phyloP scores from a whole-genome alignment of 768 basidiomycete species.

The Pleurotus tuoliensis region DNA sequence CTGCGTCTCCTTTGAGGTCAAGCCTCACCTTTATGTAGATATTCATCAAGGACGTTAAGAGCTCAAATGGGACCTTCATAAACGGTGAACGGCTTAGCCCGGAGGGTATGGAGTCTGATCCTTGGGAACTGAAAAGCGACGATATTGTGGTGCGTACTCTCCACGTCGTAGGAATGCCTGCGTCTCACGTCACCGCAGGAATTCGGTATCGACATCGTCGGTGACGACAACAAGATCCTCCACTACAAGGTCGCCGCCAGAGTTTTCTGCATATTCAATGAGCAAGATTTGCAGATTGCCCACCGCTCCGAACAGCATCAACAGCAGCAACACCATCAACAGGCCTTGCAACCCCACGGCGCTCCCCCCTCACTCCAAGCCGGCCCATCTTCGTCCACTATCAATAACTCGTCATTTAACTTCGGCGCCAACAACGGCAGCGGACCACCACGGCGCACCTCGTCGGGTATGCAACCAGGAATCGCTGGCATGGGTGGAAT shows the following conservation, averaged over 20 bases:
- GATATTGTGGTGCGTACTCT: constrained; percentile 81
- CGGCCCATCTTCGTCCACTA: constrained; percentile 10
- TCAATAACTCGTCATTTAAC: constrained; percentile 11
- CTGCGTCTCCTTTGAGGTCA: not conserved
- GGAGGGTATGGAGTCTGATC: constrained; percentile 88
- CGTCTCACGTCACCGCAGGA: constrained; percentile 48
- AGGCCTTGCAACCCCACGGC: constrained; percentile 25
- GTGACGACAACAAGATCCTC: constrained; percentile 96
- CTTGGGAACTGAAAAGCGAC: constrained; percentile 90
- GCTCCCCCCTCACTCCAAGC: constrained; percentile 14
- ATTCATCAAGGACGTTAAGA: constrained; percentile 97
- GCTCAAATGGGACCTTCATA: constrained; percentile 97
- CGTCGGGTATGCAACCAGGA: constrained; percentile 28
- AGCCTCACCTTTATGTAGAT: constrained; percentile 48
- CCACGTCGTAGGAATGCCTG: constrained; percentile 9
- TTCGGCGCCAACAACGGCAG: constrained; percentile 21
- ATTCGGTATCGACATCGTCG: constrained; percentile 99
- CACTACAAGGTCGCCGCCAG: constrained; percentile 99
- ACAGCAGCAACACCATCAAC: constrained; percentile 41
- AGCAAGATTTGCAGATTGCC: constrained; percentile 79
- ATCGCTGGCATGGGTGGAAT: constrained; percentile 73
- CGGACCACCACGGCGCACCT: constrained; percentile 20
- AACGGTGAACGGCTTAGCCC: constrained; percentile 89
- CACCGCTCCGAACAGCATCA: constrained; percentile 69
- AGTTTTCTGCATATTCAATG: constrained; percentile 82